A percentile compares a stretch with the other conserved stretches of the same genome.
These are phyloP conservation scores for Diophrys appendiculata DNA, from an alignment of 73 alveolate genomes.

Conservation along the genomic window DNA sequence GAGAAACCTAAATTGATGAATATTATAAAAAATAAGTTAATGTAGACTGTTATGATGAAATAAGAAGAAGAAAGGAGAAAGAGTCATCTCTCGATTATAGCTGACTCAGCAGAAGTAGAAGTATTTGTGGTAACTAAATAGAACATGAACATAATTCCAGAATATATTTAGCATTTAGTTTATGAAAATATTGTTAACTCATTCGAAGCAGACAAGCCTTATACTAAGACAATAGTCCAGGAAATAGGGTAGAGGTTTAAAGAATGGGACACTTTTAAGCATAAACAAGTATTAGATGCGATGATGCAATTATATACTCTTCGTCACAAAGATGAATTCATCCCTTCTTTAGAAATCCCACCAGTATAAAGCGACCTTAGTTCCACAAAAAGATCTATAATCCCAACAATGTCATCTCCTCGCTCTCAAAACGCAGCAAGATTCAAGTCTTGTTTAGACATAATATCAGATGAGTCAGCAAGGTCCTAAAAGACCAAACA, in stretches of 20 bases:
- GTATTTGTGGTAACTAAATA: not conserved
- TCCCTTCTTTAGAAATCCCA: too few species aligned
- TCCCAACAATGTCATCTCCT: too few species aligned
- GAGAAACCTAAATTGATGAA: not conserved
- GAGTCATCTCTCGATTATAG: not conserved
- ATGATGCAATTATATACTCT: too few species aligned
- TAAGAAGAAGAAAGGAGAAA: not conserved
- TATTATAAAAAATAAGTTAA: too few species aligned
- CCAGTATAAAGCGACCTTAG: too few species aligned
- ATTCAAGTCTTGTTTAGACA: too few species aligned
- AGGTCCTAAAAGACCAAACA: too few species aligned
- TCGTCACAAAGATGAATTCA: too few species aligned
- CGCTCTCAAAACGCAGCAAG: too few species aligned
- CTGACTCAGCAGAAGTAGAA: conserved; percentile 5
- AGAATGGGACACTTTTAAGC: conserved; percentile 54
- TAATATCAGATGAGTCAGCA: too few species aligned
- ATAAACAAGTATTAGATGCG: too few species aligned
- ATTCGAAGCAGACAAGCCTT: conserved; percentile 35
- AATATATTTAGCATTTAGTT: conserved; percentile 9
- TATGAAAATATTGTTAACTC: conserved; percentile 13
- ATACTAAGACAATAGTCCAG: conserved; percentile 6
- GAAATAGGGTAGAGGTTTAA: conserved; percentile 27
- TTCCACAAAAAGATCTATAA: too few species aligned
- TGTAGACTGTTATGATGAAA: not conserved
- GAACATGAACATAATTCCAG: not conserved